Base-by-base conservation (phyloP, 108 stramenopile species). In the Skeletonema costatum region DNA sequence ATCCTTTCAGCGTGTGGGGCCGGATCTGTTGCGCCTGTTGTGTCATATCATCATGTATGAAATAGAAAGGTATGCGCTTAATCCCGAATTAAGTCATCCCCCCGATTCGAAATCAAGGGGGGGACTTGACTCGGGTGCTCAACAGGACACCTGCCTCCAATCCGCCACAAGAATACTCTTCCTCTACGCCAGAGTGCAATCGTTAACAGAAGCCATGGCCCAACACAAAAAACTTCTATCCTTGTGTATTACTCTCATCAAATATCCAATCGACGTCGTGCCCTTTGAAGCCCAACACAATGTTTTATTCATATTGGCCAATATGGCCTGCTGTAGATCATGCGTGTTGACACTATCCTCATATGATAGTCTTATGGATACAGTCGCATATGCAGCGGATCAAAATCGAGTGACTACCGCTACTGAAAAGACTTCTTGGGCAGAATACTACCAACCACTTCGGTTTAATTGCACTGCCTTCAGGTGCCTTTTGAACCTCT, bases 221-320 rank as follows among this genome's bases (percentile, higher is more conserved):
- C 17, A 17, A 14, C 58, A 71, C 46, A 39, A 17, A 5, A 50
- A 6, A 71, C 36, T 71, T 33, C 7, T 71, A 7, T 32, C 70
- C 1, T 42, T 41, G 9, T 60, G 59, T 42, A 29, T 32, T 36
- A 9, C 39, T 16, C 59, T 71, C n/a, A 29, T 42, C 21, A 36
- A 71, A 30, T 71, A 39, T 2, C 60, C 70, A 2, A 61, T 41
- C 4, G 70, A 36, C 30, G 56, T 48, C 19, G 41, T 71, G 17
- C 60, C 70, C 12, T 71, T 60, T 41, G 59, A 71, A 10, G 39
- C 38, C 14, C 70, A 71, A 41, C 70, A 70, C 38, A 70, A 70
- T 70, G 35, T 32, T n/a, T 14, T 70, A 29, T 71, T 59, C 30
- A 71, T 60, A 60, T 30, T 60, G 17, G 70, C 70, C 4, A 60